Percentiles rank a stretch among this genome's conserved stretches.
Conservation (phyloP, 176 grass and related monocot species). For the Avena insularis region DNA sequence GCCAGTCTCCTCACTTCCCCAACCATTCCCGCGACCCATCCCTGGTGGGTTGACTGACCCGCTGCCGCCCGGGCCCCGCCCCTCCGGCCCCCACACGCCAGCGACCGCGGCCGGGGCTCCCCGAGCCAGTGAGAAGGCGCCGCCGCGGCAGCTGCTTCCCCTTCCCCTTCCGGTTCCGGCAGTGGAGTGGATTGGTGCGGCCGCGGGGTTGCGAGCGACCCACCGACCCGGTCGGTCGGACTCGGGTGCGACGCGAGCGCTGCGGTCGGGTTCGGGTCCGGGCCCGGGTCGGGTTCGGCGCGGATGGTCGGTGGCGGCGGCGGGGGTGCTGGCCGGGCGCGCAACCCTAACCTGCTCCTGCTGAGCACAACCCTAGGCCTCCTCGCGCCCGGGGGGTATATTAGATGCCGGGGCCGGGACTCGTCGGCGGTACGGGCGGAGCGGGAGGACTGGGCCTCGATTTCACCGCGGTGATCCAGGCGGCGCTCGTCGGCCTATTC, state of each 20-base stretch:
- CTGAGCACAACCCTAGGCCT: slow-evolving; percentile 7
- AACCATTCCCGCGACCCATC: slow-evolving; percentile 20
- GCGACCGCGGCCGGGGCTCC: neutral
- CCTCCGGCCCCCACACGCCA: slow-evolving; percentile 4
- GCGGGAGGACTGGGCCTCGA: slow-evolving; percentile 50
- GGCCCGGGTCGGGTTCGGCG: neutral
- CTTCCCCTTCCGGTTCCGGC: slow-evolving; percentile 35
- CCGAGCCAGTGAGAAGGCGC: neutral
- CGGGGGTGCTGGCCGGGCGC: slow-evolving; percentile 37
- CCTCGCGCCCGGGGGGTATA: slow-evolving; percentile 27
- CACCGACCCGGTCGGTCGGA: neutral
- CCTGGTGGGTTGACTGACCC: slow-evolving; percentile 28
- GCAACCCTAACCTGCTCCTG: slow-evolving; percentile 40
- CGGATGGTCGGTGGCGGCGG: slow-evolving; percentile 58
- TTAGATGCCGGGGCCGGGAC: slow-evolving; percentile 68
- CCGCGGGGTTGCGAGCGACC: neutral
- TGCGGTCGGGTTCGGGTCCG: neutral
- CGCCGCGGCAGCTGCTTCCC: slow-evolving; percentile 9
- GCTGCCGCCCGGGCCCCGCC: slow-evolving; percentile 5
- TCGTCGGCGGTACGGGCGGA: neutral
- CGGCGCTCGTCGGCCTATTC: slow-evolving; percentile 52
- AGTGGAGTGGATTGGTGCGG: neutral
- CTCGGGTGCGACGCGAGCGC: too few species aligned
- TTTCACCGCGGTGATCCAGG: slow-evolving; percentile 67
- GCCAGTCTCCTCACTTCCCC: neutral